phyloP scores from a whole-genome alignment of 164 flowering plant genomes.

The Warburgia ugandensis region DNA sequence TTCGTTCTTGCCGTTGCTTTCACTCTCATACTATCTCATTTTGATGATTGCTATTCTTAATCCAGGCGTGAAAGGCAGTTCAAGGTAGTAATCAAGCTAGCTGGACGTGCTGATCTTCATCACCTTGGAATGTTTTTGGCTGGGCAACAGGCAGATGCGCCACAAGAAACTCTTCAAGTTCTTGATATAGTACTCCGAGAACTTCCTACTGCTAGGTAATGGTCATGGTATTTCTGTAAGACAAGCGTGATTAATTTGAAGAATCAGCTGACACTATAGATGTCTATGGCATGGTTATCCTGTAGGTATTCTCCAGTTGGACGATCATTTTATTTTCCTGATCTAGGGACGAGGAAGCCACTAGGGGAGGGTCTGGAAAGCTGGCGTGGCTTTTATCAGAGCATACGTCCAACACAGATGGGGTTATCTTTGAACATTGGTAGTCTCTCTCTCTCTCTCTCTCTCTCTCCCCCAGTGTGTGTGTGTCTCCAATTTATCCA shows the following conservation, averaged over 20 bases:
- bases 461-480: too few species aligned
- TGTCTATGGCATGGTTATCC: not conserved
- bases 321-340: conserved; percentile 87
- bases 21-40: not conserved
- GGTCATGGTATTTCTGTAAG: not conserved
- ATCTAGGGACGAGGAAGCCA: conserved; percentile 66
- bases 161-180: conserved; percentile 96
- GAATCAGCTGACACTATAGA: not conserved
- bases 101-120: conserved; percentile 89
- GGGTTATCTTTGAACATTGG: conserved; percentile 94
- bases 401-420: conserved; percentile 98
- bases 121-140: conserved; percentile 75
- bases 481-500: too few species aligned
- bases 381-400: conserved; percentile 97
- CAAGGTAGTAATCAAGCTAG: conserved; percentile 74
- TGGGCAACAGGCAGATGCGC: conserved; percentile 92
- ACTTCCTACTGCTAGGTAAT: conserved; percentile 65
- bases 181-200: conserved; percentile 95
- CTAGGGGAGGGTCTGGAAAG: conserved; percentile 93
- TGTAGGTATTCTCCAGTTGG: conserved; percentile 75
- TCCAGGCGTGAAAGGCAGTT: conserved; percentile 73
- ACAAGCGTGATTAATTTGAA: not conserved
- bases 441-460: conserved; percentile 10
- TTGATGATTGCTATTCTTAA: not conserved
- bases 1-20: not conserved